These are phyloP conservation scores for Syzygium grande DNA, from an alignment of 345 rosid genomes.

Conservation along the genomic window DNA sequence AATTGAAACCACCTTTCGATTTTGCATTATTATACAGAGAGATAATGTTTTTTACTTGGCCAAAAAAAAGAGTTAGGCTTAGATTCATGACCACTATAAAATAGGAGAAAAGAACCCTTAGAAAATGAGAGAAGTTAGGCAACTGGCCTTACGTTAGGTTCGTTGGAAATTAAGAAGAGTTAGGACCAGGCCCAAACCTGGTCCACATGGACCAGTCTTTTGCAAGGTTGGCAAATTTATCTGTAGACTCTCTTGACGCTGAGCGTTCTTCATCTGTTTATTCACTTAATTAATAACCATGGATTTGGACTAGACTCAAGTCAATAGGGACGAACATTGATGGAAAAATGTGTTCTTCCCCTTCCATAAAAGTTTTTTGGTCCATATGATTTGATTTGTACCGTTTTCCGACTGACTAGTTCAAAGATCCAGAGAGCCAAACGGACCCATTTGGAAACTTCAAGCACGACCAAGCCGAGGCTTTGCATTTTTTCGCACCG, in stretches of 20 bases:
- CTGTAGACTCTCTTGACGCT: background rate
- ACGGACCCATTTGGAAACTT: background rate
- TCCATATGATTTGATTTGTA: background rate
- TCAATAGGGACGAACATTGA: background rate
- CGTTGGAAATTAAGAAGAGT: background rate
- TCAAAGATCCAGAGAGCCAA: background rate
- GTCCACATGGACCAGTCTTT: background rate
- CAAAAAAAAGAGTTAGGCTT: background rate
- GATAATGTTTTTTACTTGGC: background rate
- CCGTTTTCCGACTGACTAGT: background rate
- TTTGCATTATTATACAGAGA: background rate
- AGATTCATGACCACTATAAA: background rate
- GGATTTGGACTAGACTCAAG: background rate
- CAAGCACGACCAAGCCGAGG: background rate
- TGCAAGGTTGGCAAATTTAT: background rate
- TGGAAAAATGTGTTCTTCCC: background rate
- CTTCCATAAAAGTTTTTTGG: background rate
- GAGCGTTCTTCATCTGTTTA: background rate
- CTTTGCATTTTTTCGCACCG: background rate
- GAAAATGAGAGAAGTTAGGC: background rate
- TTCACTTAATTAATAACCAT: background rate
- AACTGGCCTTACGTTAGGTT: background rate
- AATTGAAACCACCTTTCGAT: background rate
- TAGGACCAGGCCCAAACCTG: background rate
- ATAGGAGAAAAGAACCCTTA: background rate